Evolutionary conservation across 768 basidiomycete genomes (phyloP).

Genomic region (Mycena leptocephala): DNA sequence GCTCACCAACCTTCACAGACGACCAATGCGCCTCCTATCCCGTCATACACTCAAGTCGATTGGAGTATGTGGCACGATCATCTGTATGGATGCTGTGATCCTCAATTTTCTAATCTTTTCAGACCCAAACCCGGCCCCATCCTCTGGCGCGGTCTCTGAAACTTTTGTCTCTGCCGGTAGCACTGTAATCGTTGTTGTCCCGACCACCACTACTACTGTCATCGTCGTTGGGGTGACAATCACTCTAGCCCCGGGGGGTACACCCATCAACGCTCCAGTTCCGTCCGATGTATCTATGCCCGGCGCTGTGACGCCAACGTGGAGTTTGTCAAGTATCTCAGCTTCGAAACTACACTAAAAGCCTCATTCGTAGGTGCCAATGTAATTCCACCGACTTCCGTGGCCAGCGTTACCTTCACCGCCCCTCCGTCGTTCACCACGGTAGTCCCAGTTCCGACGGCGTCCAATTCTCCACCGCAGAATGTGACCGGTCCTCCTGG

Average conservation of each 20-base stretch:
- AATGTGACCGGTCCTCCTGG: slow-evolving; percentile 4
- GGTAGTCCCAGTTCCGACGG: background rate
- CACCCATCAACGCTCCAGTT: background rate
- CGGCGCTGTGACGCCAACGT: background rate
- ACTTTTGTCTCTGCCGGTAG: background rate
- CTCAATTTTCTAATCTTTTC: background rate
- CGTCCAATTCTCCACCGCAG: background rate
- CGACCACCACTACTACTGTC: background rate
- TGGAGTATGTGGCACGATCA: background rate
- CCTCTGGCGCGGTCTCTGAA: background rate
- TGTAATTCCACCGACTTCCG: background rate
- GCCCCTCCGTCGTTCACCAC: background rate
- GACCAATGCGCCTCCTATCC: background rate
- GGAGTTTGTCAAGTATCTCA: background rate
- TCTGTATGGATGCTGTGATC: background rate
- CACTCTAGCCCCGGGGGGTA: background rate
- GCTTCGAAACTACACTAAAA: background rate
- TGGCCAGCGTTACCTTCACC: slow-evolving; percentile 5
- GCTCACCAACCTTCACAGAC: too few relatives aligned
- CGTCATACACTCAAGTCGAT: background rate
- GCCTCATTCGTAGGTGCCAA: background rate
- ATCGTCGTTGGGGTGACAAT: background rate
- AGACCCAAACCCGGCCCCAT: background rate
- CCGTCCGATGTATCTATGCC: background rate
- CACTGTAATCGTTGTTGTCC: too few relatives aligned